Evolutionary conservation across 345 rosid genomes (phyloP).

Genomic region (Linum trigynum): DNA sequence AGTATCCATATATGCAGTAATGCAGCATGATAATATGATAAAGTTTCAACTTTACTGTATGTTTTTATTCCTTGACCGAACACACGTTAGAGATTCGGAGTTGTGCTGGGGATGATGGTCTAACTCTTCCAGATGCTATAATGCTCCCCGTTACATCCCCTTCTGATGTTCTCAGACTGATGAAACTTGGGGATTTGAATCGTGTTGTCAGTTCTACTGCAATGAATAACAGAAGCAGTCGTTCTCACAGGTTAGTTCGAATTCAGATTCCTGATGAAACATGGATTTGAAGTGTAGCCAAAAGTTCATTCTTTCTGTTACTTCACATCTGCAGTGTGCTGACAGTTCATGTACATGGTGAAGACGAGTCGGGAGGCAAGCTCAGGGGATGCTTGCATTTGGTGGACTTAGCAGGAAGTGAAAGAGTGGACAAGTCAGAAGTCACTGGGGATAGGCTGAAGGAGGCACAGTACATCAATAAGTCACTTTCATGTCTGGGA

Average conservation of each 20-base stretch:
- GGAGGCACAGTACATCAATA: slow-evolving; percentile 86
- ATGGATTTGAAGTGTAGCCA: not conserved
- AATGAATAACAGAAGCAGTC: slow-evolving; percentile 70
- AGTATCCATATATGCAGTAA: not conserved
- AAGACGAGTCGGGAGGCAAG: slow-evolving; percentile 55
- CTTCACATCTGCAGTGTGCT: slow-evolving; percentile 44
- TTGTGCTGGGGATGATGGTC: slow-evolving; percentile 54
- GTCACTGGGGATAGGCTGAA: slow-evolving; percentile 87
- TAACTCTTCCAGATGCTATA: slow-evolving; percentile 85
- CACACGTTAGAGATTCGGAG: slow-evolving; percentile 72
- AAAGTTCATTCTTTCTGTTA: slow-evolving; percentile 5
- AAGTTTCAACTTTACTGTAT: not conserved
- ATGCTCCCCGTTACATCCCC: slow-evolving; percentile 63
- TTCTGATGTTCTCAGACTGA: slow-evolving; percentile 58
- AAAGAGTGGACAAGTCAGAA: slow-evolving; percentile 86
- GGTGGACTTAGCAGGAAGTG: slow-evolving; percentile 98
- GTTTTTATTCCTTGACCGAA: slow-evolving; percentile 33
- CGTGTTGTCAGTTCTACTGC: slow-evolving; percentile 83
- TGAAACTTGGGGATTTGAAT: slow-evolving; percentile 80
- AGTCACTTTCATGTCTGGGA: slow-evolving; percentile 87
- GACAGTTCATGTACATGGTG: slow-evolving; percentile 76
- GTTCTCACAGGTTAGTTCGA: slow-evolving; percentile 69
- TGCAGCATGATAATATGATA: not conserved
- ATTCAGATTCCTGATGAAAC: not conserved
- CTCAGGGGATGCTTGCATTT: slow-evolving; percentile 77